A percentile compares a stretch with the other conserved stretches of the same genome.
These are phyloP conservation scores for Tetracladium setigerum DNA, from an alignment of 495 filamentous ascomycete genomes.

Conservation along the genomic window DNA sequence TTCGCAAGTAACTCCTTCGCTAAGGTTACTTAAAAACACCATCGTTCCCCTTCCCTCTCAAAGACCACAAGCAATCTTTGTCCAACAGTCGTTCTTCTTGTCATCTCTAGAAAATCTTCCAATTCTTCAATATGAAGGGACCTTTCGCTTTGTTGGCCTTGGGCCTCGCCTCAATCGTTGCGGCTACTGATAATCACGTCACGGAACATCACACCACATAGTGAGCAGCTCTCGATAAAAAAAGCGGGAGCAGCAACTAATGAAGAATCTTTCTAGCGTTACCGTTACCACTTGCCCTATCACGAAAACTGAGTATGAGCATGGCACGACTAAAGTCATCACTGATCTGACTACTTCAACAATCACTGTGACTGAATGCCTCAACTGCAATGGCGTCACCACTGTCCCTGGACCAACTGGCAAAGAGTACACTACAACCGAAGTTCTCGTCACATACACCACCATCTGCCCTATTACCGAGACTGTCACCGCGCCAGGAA, in stretches of 20 bases:
- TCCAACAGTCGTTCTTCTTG: constrained; percentile 2
- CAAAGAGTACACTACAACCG: constrained; percentile 10
- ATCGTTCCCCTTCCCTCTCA: constrained; percentile 13
- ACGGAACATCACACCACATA: neutral
- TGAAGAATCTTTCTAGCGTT: no score
- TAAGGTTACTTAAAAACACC: constrained; percentile 25
- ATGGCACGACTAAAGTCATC: constrained; percentile 10
- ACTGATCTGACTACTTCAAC: constrained; percentile 16
- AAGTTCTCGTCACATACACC: constrained; percentile 14
- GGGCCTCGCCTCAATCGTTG: constrained; percentile 6
- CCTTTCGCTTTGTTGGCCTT: constrained; percentile 22
- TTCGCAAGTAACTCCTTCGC: constrained; percentile 23
- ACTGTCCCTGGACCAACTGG: constrained; percentile 10
- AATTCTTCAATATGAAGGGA: constrained; percentile 20
- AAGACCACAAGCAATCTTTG: constrained; percentile 3
- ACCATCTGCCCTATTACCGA: constrained; percentile 16
- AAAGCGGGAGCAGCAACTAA: neutral
- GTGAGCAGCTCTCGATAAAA: neutral
- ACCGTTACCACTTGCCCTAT: constrained; percentile 18
- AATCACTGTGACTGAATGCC: constrained; percentile 15
- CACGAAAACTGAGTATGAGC: constrained; percentile 8
- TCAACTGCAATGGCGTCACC: constrained; percentile 1
- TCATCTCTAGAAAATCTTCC: constrained; percentile 2
- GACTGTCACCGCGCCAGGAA: neutral
- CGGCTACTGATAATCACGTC: neutral